Evolutionary conservation across 1,284 basidiomycete species (phyloP), one percentile per base, ranked within the genome.

Genomic region (Vanrija humicola): DNA sequence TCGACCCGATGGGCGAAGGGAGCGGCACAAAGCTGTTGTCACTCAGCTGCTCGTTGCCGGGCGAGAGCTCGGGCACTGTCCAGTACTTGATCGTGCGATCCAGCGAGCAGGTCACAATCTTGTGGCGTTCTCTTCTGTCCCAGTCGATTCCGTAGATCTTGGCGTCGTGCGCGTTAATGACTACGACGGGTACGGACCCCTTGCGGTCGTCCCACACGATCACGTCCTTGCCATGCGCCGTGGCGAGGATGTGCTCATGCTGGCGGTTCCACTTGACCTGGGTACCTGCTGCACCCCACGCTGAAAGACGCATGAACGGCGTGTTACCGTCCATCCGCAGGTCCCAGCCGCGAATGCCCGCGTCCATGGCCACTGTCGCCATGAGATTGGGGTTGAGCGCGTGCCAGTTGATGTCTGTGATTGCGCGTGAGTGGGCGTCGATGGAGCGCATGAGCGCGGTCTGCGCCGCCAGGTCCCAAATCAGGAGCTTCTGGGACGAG

Each of bases 101-200:
- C 0, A 97, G 80, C 1, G 90, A 92, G 68, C 93, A 97, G 1
- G 92, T 95, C 5, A 94, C 84, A 38, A 97, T 82, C 65, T 90
- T 86, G 64, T 87, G 82, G n/a, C 81, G 78, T 48, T 80, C 76
- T 23, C 82, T 79, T 48, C 90, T 84, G 5, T 90, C 87, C 92
- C 93, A 97, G 74, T 96, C 93, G 51, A 97, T 92, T 1, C 93
- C 93, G 64, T 96, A 96, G 46, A 96, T 95, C 77, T 93, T 91
- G 14, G 89, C 84, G 19, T 79, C 80, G 68, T 97, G 93, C 0
- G 90, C 93, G 38, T 81, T 79, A 55, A 96, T 86, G 3, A 81
- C 81, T 8, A 84, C 82, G 1, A 91, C 78, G 0, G 93, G 93
- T 3, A 93, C 79, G 1, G 89, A 90, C 6, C 91, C 92, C 84